Evolutionary conservation across 2,329 filamentous ascomycete genomes (phyloP).

Genomic region (Mollisia scopiformis): DNA sequence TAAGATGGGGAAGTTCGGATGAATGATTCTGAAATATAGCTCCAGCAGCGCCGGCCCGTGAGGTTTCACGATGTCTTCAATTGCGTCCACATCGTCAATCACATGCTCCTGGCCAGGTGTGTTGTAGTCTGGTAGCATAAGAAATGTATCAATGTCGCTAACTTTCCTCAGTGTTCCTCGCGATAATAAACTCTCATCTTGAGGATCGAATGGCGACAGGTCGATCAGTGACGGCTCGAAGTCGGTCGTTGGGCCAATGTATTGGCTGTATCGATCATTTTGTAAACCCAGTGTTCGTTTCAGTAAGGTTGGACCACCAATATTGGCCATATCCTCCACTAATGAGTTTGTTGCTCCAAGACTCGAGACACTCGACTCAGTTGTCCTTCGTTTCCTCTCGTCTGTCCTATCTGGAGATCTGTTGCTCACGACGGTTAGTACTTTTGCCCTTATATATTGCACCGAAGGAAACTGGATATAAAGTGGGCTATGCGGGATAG

Average conservation of each 20-base stretch:
- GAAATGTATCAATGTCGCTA: slow-evolving; percentile 76
- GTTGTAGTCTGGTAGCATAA: slow-evolving; percentile 75
- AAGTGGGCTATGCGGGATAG: slow-evolving; percentile 14
- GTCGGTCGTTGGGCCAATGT: slow-evolving; percentile 81
- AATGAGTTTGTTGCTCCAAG: slow-evolving; percentile 64
- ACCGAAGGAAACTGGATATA: slow-evolving; percentile 20
- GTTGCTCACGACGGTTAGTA: slow-evolving; percentile 31
- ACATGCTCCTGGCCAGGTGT: slow-evolving; percentile 75
- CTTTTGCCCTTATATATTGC: slow-evolving; percentile 6
- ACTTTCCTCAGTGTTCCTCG: slow-evolving; percentile 74
- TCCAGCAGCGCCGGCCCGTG: slow-evolving; percentile 79
- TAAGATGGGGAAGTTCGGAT: slow-evolving; percentile 80
- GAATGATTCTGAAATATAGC: slow-evolving; percentile 80
- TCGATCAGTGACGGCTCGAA: slow-evolving; percentile 85
- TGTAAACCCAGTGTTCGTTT: slow-evolving; percentile 77
- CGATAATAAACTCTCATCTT: slow-evolving; percentile 77
- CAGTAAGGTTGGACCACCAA: slow-evolving; percentile 66
- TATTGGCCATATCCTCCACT: slow-evolving; percentile 72
- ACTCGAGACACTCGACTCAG: slow-evolving; percentile 62
- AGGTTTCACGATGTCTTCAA: slow-evolving; percentile 76
- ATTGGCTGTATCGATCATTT: slow-evolving; percentile 77
- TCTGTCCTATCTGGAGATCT: slow-evolving; percentile 61
- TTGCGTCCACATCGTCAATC: slow-evolving; percentile 67
- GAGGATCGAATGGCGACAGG: slow-evolving; percentile 77
- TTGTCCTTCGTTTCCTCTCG: slow-evolving; percentile 55